Percentiles rank a stretch among this genome's conserved stretches.
These are phyloP conservation scores for Colletotrichum plurivorum DNA, from an alignment of 2,329 filamentous ascomycete species.

Conservation along the genomic window DNA sequence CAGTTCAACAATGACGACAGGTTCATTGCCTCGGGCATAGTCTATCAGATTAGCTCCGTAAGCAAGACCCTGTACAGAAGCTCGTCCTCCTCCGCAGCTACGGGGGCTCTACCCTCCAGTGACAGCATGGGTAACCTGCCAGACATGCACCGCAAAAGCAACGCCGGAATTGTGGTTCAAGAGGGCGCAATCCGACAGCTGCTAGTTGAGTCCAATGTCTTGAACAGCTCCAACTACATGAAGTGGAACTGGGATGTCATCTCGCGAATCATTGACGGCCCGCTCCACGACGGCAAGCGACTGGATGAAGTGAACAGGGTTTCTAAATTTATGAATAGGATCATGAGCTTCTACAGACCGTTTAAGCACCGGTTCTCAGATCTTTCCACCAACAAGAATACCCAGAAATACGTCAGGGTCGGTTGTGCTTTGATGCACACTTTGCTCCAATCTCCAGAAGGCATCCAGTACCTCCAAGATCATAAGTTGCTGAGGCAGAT, in stretches of 20 bases:
- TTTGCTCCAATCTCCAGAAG: constrained; percentile 87
- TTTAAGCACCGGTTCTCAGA: constrained; percentile 98
- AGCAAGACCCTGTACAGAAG: constrained; percentile 92
- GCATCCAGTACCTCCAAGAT: constrained; percentile 86
- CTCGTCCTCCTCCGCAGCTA: constrained; percentile 58
- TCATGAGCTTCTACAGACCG: constrained; percentile 94
- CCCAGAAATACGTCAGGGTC: constrained; percentile 92
- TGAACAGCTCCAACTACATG: constrained; percentile 89
- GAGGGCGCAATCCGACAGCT: constrained; percentile 76
- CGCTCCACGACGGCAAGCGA: constrained; percentile 89
- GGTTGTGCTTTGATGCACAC: constrained; percentile 92
- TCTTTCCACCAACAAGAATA: constrained; percentile 89
- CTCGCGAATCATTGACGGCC: constrained; percentile 90
- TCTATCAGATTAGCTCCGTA: constrained; percentile 98
- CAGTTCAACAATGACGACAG: constrained; percentile 79
- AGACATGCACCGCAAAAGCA: constrained; percentile 70
- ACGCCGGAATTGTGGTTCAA: constrained; percentile 64
- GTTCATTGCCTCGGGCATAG: constrained; percentile 87
- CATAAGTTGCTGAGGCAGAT: constrained; percentile 95
- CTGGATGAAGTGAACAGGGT: constrained; percentile 95
- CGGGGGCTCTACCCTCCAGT: constrained; percentile 56
- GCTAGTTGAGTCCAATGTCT: constrained; percentile 83
- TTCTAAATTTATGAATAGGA: constrained; percentile 94
- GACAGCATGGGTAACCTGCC: constrained; percentile 64
- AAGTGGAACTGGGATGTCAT: constrained; percentile 99